A percentile compares a stretch with the other conserved stretches of the same genome.
Evolutionary conservation across 2,329 filamentous ascomycete genomes (phyloP).

Genomic region (Dothidotthia symphoricarpi): DNA sequence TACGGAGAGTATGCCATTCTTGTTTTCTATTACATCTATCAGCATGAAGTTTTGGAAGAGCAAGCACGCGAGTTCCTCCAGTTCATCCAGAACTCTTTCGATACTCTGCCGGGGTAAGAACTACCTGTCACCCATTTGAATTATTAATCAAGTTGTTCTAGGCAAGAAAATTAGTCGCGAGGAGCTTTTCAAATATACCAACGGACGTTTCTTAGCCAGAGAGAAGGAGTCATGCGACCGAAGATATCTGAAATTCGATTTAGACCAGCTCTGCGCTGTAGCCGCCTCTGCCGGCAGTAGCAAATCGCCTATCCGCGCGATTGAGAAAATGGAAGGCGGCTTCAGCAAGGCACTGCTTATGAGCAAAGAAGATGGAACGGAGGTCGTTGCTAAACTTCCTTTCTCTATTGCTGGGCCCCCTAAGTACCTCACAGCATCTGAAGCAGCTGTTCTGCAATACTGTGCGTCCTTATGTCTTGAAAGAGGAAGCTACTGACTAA

Average conservation of each 20-base stretch:
- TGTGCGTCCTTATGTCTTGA: neutral
- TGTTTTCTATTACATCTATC: neutral
- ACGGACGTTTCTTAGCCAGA: conserved; percentile 28
- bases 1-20: conserved; percentile 2
- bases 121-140: neutral
- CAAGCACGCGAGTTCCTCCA: neutral
- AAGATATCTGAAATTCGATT: conserved; percentile 30
- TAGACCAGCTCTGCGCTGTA: conserved; percentile 28
- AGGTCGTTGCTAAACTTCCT: conserved; percentile 20
- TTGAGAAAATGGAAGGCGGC: conserved; percentile 37
- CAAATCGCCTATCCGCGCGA: conserved; percentile 21
- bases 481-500: conserved; percentile 3
- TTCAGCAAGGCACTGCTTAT: conserved; percentile 36
- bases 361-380: conserved; percentile 15
- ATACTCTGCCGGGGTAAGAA: conserved; percentile 1
- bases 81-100: conserved; percentile 1
- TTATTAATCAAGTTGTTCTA: neutral
- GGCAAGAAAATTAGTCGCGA: conserved; percentile 2
- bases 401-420: conserved; percentile 32
- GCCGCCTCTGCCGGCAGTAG: conserved; percentile 17
- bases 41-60: neutral
- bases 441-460: conserved; percentile 36
- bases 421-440: conserved; percentile 36
- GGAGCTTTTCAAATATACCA: conserved; percentile 6
- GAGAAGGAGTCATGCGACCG: conserved; percentile 17